A percentile compares a stretch with the other conserved stretches of the same genome.
Conservation (phyloP, 108 stramenopile genomes). For the Nannochloropsis gaditana region DNA sequence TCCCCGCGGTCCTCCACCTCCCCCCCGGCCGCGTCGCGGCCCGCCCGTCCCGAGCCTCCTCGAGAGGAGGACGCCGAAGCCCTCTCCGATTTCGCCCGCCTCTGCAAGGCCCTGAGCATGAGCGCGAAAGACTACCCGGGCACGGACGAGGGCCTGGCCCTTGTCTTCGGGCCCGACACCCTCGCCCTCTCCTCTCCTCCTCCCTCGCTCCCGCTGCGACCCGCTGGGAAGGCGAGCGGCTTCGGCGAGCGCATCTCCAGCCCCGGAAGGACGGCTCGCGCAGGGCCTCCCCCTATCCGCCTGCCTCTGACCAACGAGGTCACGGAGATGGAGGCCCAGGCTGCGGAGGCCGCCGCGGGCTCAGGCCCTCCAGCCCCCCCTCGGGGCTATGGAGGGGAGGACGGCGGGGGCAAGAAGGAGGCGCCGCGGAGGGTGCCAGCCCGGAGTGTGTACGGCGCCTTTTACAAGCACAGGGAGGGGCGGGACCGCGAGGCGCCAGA, state of each 20-base stretch:
- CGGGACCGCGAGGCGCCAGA: too few species aligned
- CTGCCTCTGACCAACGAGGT: not conserved
- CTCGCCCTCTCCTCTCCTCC: not conserved
- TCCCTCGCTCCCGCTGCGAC: not conserved
- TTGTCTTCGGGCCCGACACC: not conserved
- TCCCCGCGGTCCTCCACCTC: not conserved
- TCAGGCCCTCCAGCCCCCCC: not conserved
- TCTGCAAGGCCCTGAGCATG: not conserved
- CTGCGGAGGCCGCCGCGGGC: not conserved
- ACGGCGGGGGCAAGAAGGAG: too few species aligned
- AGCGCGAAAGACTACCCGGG: not conserved
- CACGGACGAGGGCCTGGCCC: not conserved
- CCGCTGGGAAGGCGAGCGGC: not conserved
- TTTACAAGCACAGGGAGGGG: too few species aligned
- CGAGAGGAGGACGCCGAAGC: not conserved
- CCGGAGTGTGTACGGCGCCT: too few species aligned
- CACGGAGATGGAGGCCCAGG: not conserved
- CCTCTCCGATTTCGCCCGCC: not conserved
- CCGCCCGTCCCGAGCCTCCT: not conserved
- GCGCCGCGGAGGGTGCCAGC: too few species aligned
- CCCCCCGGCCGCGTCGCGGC: not conserved
- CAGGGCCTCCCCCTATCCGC: not conserved
- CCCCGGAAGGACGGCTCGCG: not conserved
- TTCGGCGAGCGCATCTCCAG: not conserved
- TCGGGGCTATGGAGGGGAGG: too few species aligned